phyloP scores from a whole-genome alignment of 305 asterid species.

The Solanum hybrid region DNA sequence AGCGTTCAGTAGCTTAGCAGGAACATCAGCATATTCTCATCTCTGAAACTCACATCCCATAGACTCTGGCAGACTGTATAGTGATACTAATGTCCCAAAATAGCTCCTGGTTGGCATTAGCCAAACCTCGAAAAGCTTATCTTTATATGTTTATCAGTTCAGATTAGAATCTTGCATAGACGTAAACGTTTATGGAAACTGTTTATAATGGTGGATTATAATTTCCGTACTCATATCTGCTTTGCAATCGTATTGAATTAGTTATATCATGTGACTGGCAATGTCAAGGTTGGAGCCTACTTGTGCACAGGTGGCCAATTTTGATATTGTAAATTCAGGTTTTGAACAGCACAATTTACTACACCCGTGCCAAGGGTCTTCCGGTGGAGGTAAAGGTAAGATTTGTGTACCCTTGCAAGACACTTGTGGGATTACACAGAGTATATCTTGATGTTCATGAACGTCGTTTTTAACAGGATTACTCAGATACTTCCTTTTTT shows the following conservation, averaged over 20 bases:
- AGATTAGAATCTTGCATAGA: background rate
- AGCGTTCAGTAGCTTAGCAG: conserved; percentile 3
- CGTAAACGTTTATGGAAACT: background rate
- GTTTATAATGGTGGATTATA: background rate
- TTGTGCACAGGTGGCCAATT: background rate
- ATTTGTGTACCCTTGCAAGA: background rate
- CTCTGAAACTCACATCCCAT: background rate
- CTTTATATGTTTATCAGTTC: background rate
- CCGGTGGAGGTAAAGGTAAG: background rate
- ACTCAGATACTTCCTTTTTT: background rate
- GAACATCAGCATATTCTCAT: background rate
- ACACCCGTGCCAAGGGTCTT: background rate
- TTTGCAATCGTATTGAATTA: background rate
- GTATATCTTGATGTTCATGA: background rate
- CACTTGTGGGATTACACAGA: background rate
- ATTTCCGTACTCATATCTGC: background rate
- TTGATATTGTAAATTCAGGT: background rate
- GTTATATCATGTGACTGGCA: background rate
- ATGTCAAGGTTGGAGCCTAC: background rate
- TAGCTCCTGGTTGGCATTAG: background rate
- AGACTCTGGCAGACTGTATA: background rate
- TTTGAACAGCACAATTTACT: background rate
- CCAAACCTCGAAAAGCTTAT: background rate
- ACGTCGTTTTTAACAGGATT: background rate
- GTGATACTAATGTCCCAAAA: background rate